These are phyloP conservation scores for Backusella sp. DNA, from an alignment of 192 early-diverging fungal species.

Conservation along the genomic window DNA sequence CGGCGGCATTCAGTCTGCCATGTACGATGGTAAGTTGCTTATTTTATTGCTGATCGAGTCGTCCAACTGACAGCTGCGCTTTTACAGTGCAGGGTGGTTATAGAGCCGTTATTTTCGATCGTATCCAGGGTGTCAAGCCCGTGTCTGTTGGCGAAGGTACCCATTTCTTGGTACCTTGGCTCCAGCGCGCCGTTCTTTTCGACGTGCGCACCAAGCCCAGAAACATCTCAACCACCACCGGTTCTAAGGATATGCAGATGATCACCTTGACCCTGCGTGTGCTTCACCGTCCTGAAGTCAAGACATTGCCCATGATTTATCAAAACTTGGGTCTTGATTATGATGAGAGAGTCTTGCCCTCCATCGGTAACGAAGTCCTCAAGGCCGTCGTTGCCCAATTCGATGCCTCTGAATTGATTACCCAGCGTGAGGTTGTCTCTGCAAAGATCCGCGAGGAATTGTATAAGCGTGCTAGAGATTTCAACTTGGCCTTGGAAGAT, in stretches of 20 bases:
- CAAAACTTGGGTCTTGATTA: slow-evolving; percentile 92
- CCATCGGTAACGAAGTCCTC: slow-evolving; percentile 98
- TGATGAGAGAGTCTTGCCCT: slow-evolving; percentile 95
- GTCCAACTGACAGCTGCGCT: background rate
- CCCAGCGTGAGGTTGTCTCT: slow-evolving; percentile 95
- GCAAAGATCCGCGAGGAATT: slow-evolving; percentile 91
- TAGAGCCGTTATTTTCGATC: slow-evolving; percentile 97
- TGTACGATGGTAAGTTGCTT: slow-evolving; percentile 86
- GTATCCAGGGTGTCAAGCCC: slow-evolving; percentile 86
- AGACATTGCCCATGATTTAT: slow-evolving; percentile 79
- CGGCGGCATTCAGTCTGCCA: slow-evolving; percentile 73
- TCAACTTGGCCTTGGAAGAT: slow-evolving; percentile 95
- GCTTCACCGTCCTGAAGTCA: slow-evolving; percentile 82
- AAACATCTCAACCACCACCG: slow-evolving; percentile 98
- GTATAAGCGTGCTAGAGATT: slow-evolving; percentile 89
- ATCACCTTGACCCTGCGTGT: slow-evolving; percentile 92
- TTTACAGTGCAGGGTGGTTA: slow-evolving; percentile 88
- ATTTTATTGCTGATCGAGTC: too few relatives aligned
- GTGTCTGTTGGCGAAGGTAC: slow-evolving; percentile 88
- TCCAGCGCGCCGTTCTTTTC: slow-evolving; percentile 85
- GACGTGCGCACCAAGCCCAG: slow-evolving; percentile 96
- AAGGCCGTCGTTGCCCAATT: slow-evolving; percentile 99
- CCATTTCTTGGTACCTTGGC: slow-evolving; percentile 97
- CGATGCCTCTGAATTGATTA: slow-evolving; percentile 96
- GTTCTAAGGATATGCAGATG: slow-evolving; percentile 99